These are phyloP conservation scores for Leccinum broughii DNA, from an alignment of 768 basidiomycete species.

Conservation along the genomic window DNA sequence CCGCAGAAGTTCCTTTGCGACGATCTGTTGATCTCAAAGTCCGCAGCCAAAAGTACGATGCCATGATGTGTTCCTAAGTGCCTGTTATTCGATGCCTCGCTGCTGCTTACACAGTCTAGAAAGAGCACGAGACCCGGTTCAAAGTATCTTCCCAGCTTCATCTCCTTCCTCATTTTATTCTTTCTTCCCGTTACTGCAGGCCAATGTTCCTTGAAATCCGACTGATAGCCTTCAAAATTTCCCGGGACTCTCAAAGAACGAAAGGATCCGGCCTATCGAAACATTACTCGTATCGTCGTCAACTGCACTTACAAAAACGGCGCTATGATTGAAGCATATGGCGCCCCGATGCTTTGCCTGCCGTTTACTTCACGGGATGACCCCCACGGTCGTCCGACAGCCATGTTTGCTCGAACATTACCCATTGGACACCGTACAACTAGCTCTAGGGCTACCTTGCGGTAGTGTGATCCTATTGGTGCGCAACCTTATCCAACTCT, in stretches of 20 bases:
- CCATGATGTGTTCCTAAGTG: neutral
- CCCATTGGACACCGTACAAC: too few relatives aligned
- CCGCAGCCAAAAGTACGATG: neutral
- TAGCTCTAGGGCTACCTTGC: too few relatives aligned
- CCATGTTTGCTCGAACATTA: too few relatives aligned
- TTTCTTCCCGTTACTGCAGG: neutral
- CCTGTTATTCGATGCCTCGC: neutral
- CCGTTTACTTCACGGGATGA: slow-evolving; percentile 31
- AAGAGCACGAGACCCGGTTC: neutral
- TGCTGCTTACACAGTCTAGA: neutral
- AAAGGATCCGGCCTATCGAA: slow-evolving; percentile 29
- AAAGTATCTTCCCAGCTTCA: neutral
- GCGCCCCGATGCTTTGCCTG: slow-evolving; percentile 48
- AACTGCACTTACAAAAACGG: slow-evolving; percentile 53
- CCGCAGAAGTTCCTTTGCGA: neutral
- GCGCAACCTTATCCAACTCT: too few relatives aligned
- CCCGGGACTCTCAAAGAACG: too few relatives aligned
- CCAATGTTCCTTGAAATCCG: slow-evolving; percentile 58
- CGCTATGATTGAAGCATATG: slow-evolving; percentile 74
- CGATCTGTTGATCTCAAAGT: neutral
- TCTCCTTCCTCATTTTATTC: neutral
- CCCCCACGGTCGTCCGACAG: slow-evolving; percentile 31
- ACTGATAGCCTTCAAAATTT: slow-evolving; percentile 9
- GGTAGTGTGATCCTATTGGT: too few relatives aligned
- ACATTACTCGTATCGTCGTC: slow-evolving; percentile 50